Percentiles rank a stretch among this genome's conserved stretches.
phyloP scores from a whole-genome alignment of 2,329 filamentous ascomycete genomes.

The Bisporella sp. region DNA sequence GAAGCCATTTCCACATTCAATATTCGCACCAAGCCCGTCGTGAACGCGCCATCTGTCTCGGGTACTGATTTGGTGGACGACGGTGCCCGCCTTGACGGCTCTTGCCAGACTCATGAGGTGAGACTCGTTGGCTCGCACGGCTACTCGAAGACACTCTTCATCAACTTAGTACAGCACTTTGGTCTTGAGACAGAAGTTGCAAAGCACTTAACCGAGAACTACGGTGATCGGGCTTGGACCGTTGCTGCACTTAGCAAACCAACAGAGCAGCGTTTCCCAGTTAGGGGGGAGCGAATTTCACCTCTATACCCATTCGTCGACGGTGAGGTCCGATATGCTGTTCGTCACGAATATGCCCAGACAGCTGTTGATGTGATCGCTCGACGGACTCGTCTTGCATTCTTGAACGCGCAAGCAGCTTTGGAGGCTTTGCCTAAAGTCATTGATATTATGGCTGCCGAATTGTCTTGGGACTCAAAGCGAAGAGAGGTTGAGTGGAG shows the following conservation, averaged over 20 bases:
- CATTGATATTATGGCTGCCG: constrained; percentile 83
- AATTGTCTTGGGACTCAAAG: constrained; percentile 69
- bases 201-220: constrained; percentile 78
- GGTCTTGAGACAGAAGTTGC: constrained; percentile 88
- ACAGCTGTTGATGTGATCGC: constrained; percentile 85
- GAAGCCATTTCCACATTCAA: constrained; percentile 65
- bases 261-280: constrained; percentile 74
- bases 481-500: constrained; percentile 77
- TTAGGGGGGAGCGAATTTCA: constrained; percentile 73
- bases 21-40: constrained; percentile 49
- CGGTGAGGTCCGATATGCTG: constrained; percentile 82
- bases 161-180: constrained; percentile 90
- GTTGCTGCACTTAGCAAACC: constrained; percentile 74
- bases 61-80: constrained; percentile 67
- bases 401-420: constrained; percentile 85
- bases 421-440: constrained; percentile 78
- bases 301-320: constrained; percentile 84
- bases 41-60: constrained; percentile 58
- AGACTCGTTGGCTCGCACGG: constrained; percentile 79
- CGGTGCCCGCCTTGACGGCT: constrained; percentile 61
- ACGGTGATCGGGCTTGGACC: constrained; percentile 88
- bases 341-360: constrained; percentile 85
- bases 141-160: constrained; percentile 86
- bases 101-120: constrained; percentile 77
- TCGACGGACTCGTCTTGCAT: constrained; percentile 75